Evolutionary conservation across 345 rosid species (phyloP), one percentile per base, ranked within the genome.

Genomic region (Eucalyptus sp.): DNA sequence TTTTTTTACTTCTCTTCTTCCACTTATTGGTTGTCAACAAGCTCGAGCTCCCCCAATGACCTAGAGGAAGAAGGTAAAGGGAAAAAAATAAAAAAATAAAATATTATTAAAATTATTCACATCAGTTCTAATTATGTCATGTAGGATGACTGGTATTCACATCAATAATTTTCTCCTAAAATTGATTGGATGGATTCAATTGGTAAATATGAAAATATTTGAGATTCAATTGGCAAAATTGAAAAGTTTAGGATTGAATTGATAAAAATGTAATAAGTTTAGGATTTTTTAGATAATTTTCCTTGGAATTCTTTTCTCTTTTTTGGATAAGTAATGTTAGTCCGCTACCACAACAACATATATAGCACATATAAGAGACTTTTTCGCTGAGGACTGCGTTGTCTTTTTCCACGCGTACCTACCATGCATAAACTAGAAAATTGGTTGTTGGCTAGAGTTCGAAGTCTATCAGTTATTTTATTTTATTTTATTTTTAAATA

Each of bases 11-110:
- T 52, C 56, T 52, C 24, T 52, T 52, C 56, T 52, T 52, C 56
- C 24, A 18, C 56, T 18, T 18, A 52, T 4, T 52, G 2, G 58
- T 52, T 0, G 0, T 18, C 2, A 2, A 18, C 24, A 52, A 52
- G 58, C 10, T 52, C 2, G 10, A 52, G 58, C 58, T 52, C 58
- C 58, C 22, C 58, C 24, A 18, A 52, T 18, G 58, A 52, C 58
- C 62, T 56, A 56, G 62, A 56, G 25, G 62, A 22, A 22, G 60
- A 56, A 56, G 60, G 60, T 20, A 22, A 56, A 22, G 1, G 60
- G 0, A 22, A 56, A 22, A 54, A 54, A 20, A 7, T 3, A 0
- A 5, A 1, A 50, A 52, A 52, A 2, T 49, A 49, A 49, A 52
- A 52, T 52, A 8, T 56, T 22, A 22, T 9, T 2, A 22, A 56